These are phyloP conservation scores for Chrysoporthe deuterocubensis DNA, from an alignment of 2,329 filamentous ascomycete species.

Conservation along the genomic window DNA sequence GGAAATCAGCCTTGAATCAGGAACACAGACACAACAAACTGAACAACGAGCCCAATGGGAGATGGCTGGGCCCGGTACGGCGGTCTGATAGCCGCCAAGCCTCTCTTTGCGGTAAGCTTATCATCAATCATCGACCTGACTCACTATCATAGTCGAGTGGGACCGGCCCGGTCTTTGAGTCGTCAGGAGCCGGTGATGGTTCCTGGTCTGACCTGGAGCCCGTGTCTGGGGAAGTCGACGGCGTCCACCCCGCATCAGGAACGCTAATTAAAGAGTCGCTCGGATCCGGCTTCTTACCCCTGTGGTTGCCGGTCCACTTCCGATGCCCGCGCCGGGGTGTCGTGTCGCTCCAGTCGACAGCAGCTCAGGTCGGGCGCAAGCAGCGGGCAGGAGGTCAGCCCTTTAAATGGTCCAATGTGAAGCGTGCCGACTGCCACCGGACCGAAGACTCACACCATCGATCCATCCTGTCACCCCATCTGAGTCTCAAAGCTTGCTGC, in stretches of 20 bases:
- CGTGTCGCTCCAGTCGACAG: neutral
- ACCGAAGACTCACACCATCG: neutral
- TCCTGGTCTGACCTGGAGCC: no score
- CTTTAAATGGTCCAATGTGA: neutral
- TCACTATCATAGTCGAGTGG: neutral
- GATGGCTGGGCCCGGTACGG: neutral
- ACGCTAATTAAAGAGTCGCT: neutral
- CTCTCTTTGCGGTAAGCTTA: neutral
- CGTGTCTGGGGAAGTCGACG: neutral
- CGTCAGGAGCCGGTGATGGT: neutral
- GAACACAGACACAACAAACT: neutral
- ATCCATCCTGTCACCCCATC: neutral
- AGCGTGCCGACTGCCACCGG: neutral
- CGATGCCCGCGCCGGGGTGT: neutral
- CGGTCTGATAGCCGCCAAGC: neutral
- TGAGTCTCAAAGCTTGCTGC: neutral
- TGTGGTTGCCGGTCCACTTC: conserved; percentile 7
- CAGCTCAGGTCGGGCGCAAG: neutral
- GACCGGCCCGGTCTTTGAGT: conserved; percentile 10
- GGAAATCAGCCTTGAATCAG: neutral
- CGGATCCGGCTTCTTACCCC: neutral
- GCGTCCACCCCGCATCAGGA: conserved; percentile 4
- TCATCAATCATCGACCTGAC: conserved; percentile 15
- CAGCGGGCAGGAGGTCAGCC: no score
- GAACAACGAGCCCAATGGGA: neutral